Evolutionary conservation across 345 rosid genomes (phyloP), one percentile per base, ranked within the genome.

Genomic region (Lepidium aucheri): DNA sequence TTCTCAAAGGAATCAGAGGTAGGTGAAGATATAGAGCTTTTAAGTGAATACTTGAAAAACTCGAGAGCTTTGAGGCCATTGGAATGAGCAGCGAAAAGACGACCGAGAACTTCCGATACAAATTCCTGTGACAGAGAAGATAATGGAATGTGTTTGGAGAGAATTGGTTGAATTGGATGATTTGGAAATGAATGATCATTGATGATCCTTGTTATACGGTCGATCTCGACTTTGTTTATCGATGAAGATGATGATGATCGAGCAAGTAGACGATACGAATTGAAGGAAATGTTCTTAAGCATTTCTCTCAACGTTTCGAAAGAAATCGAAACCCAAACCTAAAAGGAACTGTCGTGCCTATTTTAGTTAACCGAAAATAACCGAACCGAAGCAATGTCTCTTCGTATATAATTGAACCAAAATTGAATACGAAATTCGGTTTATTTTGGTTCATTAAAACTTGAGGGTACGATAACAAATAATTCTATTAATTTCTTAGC

Each of bases 131-230:
- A 81, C 8, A 87, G 76, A 15, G 74, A 12, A 0, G 60, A 14
- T 0, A 73, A 67, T 1, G 82, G 81, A 59, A 87, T 57, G 41
- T 79, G 82, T 17, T 70, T 70, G 14, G 60, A 35, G 43, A 92
- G 77, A 33, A 70, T 60, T 8, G 86, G 88, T 33, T 67, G 81
- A 36, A 92, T 82, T 0, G 85, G 92, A 24, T 80, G 71, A 6
- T 77, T 60, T 2, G 96, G 98, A 67, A 79, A 93, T 0, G 91
- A 88, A 63, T 83, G 93, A 58, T 86, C 91, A 53, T 82, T 93
- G 72, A 93, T 87, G 60, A 86, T 72, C 60, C 58, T 85, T 47
- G 84, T 73, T 42, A 92, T 67, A 47, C 65, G 69, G 30, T 84
- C 86, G 20, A 85, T 69, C 74, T 78, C 83, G 20, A 70, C 16